Evolutionary conservation across 108 stramenopile species (phyloP).

Genomic region (Cyclotella atomus): DNA sequence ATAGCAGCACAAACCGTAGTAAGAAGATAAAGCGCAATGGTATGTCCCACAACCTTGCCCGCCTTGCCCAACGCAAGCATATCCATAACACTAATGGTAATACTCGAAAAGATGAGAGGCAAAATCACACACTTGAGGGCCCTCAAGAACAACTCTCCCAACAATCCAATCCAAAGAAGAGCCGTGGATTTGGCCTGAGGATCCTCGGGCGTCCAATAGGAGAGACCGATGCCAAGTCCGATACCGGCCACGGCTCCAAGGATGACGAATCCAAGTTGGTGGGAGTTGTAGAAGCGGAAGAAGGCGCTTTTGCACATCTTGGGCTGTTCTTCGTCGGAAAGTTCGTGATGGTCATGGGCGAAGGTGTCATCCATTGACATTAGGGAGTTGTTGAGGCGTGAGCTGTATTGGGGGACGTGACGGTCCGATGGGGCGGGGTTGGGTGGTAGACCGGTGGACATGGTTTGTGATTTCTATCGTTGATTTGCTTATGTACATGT

Average conservation of each 20-base stretch:
- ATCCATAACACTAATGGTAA: conserved; percentile 51
- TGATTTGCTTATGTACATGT: too few species aligned
- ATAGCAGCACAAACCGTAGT: not conserved
- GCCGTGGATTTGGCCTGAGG: conserved; percentile 20
- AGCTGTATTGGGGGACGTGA: too few species aligned
- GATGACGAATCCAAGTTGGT: not conserved
- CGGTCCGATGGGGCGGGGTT: too few species aligned
- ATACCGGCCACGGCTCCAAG: conserved; percentile 14
- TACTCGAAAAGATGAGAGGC: conserved; percentile 50
- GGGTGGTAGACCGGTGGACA: too few species aligned
- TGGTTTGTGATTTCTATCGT: too few species aligned
- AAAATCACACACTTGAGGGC: conserved; percentile 47
- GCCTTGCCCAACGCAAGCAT: conserved; percentile 51
- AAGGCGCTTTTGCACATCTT: not conserved
- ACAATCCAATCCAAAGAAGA: conserved; percentile 48
- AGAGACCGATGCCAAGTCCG: conserved; percentile 39
- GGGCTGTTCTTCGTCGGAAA: not conserved
- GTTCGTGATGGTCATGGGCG: not conserved
- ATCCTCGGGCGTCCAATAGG: conserved; percentile 44
- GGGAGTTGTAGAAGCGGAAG: not conserved
- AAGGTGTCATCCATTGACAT: too few species aligned
- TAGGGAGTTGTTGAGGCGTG: too few species aligned
- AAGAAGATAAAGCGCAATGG: conserved; percentile 45
- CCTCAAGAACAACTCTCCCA: conserved; percentile 51
- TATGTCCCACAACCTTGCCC: conserved; percentile 37